Percentiles rank a stretch among this genome's conserved stretches.
phyloP scores from a whole-genome alignment of 2,329 filamentous ascomycete genomes.

The Aquanectria penicillioides region DNA sequence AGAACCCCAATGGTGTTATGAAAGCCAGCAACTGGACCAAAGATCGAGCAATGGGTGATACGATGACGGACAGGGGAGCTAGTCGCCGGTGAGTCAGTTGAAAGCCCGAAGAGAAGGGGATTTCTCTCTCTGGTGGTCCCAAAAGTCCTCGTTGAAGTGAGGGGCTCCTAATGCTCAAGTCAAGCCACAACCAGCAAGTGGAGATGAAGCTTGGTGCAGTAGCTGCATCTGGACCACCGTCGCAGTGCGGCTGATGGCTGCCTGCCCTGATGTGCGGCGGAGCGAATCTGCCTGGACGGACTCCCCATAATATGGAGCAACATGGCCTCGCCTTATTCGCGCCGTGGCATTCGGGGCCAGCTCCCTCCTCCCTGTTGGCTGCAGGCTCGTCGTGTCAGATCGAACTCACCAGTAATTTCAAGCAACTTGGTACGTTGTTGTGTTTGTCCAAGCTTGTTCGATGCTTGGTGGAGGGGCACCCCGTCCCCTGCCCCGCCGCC shows the following conservation, averaged over 20 bases:
- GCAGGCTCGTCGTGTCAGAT: too few species aligned
- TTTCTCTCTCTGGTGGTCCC: too few species aligned
- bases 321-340: too few species aligned
- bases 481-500: constrained; percentile 20
- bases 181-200: constrained; percentile 10
- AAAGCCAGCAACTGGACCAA: too few species aligned
- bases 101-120: neutral
- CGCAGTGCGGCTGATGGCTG: constrained; percentile 15
- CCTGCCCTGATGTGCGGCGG: neutral
- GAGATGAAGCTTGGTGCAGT: neutral
- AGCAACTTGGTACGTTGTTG: too few species aligned
- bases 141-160: neutral
- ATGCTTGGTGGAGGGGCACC: neutral
- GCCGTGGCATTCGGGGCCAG: too few species aligned
- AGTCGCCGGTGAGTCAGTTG: constrained; percentile 16
- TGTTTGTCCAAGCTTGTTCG: too few species aligned
- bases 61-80: neutral
- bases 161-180: neutral
- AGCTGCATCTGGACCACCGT: neutral
- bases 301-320: too few species aligned
- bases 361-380: too few species aligned
- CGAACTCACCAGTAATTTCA: too few species aligned
- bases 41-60: too few species aligned
- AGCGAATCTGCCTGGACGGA: constrained; percentile 15
- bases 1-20: too few species aligned